Conservation (phyloP, 78 protist genomes). For the Mastigamoeba balamuthi region DNA sequence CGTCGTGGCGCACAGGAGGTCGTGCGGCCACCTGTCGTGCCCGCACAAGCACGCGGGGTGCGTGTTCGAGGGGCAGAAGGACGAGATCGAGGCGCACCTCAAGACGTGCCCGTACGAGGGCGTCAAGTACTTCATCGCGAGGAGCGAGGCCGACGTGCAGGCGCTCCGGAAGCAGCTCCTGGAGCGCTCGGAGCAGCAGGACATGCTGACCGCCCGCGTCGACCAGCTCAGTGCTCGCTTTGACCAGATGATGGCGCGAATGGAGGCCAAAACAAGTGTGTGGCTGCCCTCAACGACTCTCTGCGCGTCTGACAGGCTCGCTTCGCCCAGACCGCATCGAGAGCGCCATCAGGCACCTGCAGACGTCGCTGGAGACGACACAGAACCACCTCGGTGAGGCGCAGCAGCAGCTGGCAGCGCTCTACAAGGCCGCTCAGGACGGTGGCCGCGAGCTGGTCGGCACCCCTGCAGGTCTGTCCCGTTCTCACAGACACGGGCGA, state of each 20-base stretch:
- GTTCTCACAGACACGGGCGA: no score
- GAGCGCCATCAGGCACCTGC: slow-evolving; percentile 20
- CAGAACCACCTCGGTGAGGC: slow-evolving; percentile 25
- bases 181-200: slow-evolving; percentile 15
- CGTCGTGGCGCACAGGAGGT: slow-evolving; percentile 18
- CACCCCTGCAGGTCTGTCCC: no score
- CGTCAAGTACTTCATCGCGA: slow-evolving; percentile 21
- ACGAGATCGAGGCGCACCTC: slow-evolving; percentile 29
- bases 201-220: slow-evolving; percentile 13
- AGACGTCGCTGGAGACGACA: slow-evolving; percentile 30
- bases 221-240: slow-evolving; percentile 10
- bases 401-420: not conserved
- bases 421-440: slow-evolving; percentile 25
- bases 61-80: slow-evolving; percentile 32
- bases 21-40: slow-evolving; percentile 25
- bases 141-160: slow-evolving; percentile 27
- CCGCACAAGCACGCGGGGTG: slow-evolving; percentile 39
- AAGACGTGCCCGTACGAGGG: slow-evolving; percentile 27
- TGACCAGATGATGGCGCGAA: slow-evolving; percentile 8
- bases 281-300: not conserved
- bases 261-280: slow-evolving; percentile 21
- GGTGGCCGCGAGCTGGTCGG: slow-evolving; percentile 30
- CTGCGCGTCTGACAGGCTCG: not conserved
- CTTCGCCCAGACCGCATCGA: slow-evolving; percentile 4
- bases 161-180: slow-evolving; percentile 1